Base-by-base conservation (phyloP, 176 grass and related monocot species). In the Pontederia paniculata region DNA sequence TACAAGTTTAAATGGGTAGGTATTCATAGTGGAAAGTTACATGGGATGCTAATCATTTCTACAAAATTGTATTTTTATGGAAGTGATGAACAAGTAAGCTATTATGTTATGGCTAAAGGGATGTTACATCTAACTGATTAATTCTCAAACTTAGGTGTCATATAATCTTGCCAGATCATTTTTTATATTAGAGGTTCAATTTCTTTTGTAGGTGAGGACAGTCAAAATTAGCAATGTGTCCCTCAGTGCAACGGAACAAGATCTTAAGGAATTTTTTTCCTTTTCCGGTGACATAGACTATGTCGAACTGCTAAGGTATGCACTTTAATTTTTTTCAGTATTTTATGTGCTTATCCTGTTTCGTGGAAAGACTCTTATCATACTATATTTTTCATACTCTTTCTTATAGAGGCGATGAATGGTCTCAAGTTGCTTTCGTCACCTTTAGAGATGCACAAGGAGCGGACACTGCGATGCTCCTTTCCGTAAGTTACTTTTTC, bases 351-450 rank as follows among this genome's bases (percentile, higher is more conserved):
- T 2, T 43, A 42, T 63, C 43, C n/a, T 41, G 37, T 2, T 42
- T 42, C 6, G 9, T 19, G 9, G 9, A 5, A 52, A 31, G 1
- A 31, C 25, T 54, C 23, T 75, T 54, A 75, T 60, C 15, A 58
- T 75, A 18, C 70, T 10, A 19, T 63, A 23, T 21, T 73, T 21
- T 73, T 42, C 5, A 16, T 55, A 43, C 70, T 17, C 0, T 78
- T 56, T 81, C 16, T 63, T 23, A 48, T 70, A 95, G 89, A 46
- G 70, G 77, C 0, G 86, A 95, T 64, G 89, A 89, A 44, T 37
- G 88, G 31, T 95, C 89, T 80, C 89, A 95, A 77, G 82, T 80
- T 70, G 84, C 89, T 22, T 89, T 80, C 66, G 88, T 95, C 66
- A 83, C 89, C 43, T 95, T 95, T 66, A 89, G 85, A 55, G 76